A percentile compares a stretch with the other conserved stretches of the same genome.
These are phyloP conservation scores for Ophiostoma populinum DNA, from an alignment of 2,329 filamentous ascomycete species.

Conservation along the genomic window DNA sequence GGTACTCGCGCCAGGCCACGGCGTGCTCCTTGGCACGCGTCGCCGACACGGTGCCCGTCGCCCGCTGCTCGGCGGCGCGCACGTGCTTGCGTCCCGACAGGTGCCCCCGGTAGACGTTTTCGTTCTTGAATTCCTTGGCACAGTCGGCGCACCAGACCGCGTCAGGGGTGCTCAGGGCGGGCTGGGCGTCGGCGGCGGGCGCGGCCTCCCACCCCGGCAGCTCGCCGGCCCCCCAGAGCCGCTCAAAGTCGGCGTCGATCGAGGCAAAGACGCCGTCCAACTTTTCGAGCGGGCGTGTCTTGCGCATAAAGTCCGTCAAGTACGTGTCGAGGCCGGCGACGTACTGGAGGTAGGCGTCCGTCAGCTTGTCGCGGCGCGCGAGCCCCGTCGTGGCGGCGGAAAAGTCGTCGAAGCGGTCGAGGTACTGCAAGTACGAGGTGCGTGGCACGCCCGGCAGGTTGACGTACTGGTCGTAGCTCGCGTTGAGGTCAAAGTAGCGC, in stretches of 20 bases:
- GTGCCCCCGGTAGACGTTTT: slow-evolving; percentile 85
- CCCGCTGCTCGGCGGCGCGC: slow-evolving; percentile 52
- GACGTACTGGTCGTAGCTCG: slow-evolving; percentile 70
- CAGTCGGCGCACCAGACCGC: slow-evolving; percentile 83
- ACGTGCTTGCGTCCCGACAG: slow-evolving; percentile 84
- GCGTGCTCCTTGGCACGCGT: slow-evolving; percentile 65
- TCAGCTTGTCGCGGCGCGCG: slow-evolving; percentile 67
- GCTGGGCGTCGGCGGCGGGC: slow-evolving; percentile 3
- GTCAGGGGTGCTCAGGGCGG: slow-evolving; percentile 26
- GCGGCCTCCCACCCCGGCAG: slow-evolving; percentile 52
- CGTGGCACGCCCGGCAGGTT: slow-evolving; percentile 80
- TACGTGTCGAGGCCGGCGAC: slow-evolving; percentile 66
- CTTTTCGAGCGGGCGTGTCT: slow-evolving; percentile 73
- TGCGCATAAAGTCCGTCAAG: slow-evolving; percentile 72
- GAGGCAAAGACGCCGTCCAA: slow-evolving; percentile 57
- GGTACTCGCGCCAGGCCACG: slow-evolving; percentile 75
- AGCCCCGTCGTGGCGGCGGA: slow-evolving; percentile 54
- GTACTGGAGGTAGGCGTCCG: slow-evolving; percentile 84
- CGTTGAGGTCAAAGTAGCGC: slow-evolving; percentile 77
- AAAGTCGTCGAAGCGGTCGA: slow-evolving; percentile 83
- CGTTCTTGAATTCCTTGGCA: slow-evolving; percentile 87
- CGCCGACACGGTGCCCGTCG: slow-evolving; percentile 12
- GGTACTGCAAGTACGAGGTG: slow-evolving; percentile 78
- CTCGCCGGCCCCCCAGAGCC: slow-evolving; percentile 63
- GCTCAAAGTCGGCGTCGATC: slow-evolving; percentile 73